Percentiles rank a stretch among this genome's conserved stretches.
Evolutionary conservation across 1,139 yeast genomes (phyloP).

Genomic region (Candida mesenterica): DNA sequence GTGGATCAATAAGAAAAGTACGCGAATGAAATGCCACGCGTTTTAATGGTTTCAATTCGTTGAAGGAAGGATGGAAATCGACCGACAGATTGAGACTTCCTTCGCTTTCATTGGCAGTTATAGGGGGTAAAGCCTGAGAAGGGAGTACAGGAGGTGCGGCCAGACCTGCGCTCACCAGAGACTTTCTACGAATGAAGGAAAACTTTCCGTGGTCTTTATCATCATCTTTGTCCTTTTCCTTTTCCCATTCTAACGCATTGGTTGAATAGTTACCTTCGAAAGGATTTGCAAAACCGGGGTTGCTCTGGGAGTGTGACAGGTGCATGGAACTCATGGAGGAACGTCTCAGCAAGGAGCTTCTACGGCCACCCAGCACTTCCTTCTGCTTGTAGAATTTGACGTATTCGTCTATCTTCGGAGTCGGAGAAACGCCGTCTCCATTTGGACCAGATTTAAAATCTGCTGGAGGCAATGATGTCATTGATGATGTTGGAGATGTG

Average conservation of each 20-base stretch:
- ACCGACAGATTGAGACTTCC: not conserved
- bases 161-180: slow-evolving; percentile 2
- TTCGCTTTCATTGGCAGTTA: slow-evolving; percentile 4
- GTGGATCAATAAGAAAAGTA: slow-evolving; percentile 71
- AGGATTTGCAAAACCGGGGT: too few relatives aligned
- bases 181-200: slow-evolving; percentile 7
- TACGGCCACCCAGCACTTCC: slow-evolving; percentile 14
- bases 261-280: not conserved
- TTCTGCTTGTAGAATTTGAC: slow-evolving; percentile 48
- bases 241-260: slow-evolving; percentile 2
- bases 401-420: slow-evolving; percentile 57
- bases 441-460: slow-evolving; percentile 1
- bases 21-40: slow-evolving; percentile 72
- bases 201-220: slow-evolving; percentile 6
- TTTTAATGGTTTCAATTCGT: slow-evolving; percentile 45
- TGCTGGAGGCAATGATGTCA: not conserved
- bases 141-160: not conserved
- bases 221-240: slow-evolving; percentile 5
- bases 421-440: slow-evolving; percentile 26
- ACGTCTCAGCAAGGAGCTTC: slow-evolving; percentile 10
- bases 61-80: slow-evolving; percentile 14
- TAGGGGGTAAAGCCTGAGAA: slow-evolving; percentile 1
- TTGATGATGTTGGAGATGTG: not conserved
- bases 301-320: not conserved
- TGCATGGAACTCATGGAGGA: slow-evolving; percentile 7